Base-by-base conservation (phyloP, 495 filamentous ascomycete genomes). In the Cercophora newfieldiana region DNA sequence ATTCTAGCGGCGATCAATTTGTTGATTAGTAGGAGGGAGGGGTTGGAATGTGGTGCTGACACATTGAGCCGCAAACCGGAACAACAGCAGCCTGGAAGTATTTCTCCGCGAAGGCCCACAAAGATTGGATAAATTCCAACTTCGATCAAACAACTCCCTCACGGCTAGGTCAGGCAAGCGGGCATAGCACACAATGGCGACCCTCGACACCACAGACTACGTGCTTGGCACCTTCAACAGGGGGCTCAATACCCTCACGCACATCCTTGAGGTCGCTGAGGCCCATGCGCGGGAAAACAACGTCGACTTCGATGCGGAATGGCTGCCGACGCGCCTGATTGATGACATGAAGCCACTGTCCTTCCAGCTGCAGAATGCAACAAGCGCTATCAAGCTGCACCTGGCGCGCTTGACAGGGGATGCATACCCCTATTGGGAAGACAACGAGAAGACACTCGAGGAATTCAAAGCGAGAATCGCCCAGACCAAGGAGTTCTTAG, bases 331-430 rank as follows among this genome's bases (percentile, higher is more conserved):
- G 7, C 71, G 75, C 14, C 69, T 82, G 4, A 54, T 64, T 67
- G 69, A 73, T 5, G 83, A 85, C 74, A 84, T 85, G 83, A 74
- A 73, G 55, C 74, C 80, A 7, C 69, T 86, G 22, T 66, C 75
- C 50, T 82, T 79, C 73, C 85, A 88, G 70, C 64, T 87, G 68
- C 71, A 77, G 16, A 71, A 74, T 61, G 69, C 67, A 31, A 71
- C 71, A 48, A 66, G 72, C 57, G 70, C 69, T 0, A 69, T 78
- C 54, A 71, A 71, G 30, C 64, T 70, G 60, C 48, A 60, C 1
- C 24, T 75, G 1, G 60, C 19, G 29, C 66, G 72, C 8, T 54
- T 75, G 33, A 44, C 26, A 8, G 24, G 28, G 12, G 31, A 54
- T 12, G 61, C 53, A 14, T 44, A 44, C 18, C 4, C 3, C 10